phyloP scores from a whole-genome alignment of 805 yeast species.

The Scheffersomyces ergatensis region DNA sequence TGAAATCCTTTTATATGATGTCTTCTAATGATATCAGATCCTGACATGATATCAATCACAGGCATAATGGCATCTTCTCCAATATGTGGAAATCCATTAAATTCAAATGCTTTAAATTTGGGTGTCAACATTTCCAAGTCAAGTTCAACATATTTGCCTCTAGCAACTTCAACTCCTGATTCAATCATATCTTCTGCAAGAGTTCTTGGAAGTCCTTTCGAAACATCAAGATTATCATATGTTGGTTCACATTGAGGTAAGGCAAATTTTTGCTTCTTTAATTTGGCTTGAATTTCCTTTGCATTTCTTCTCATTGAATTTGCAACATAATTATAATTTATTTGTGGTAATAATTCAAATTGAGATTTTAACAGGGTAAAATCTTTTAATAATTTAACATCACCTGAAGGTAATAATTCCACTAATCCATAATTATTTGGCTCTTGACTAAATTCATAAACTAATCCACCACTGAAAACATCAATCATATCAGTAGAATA shows the following conservation, averaged over 20 bases:
- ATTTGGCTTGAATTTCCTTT: conserved; percentile 15
- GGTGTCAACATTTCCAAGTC: conserved; percentile 41
- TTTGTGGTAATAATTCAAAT: conserved; percentile 32
- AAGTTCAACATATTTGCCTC: conserved; percentile 51
- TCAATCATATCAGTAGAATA: conserved; percentile 71
- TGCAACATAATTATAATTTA: conserved; percentile 18
- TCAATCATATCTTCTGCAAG: conserved; percentile 43
- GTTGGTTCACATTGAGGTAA: conserved; percentile 28
- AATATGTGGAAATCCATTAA: conserved; percentile 2
- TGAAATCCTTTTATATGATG: conserved; percentile 19
- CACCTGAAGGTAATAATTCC: conserved; percentile 39
- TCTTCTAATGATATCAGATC: conserved; percentile 12
- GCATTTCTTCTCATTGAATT: conserved; percentile 23
- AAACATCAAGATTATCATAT: conserved; percentile 36
- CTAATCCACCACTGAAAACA: conserved; percentile 82
- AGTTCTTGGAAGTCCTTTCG: conserved; percentile 44
- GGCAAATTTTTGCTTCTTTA: conserved; percentile 14
- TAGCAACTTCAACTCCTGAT: conserved; percentile 44
- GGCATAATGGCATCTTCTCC: conserved; percentile 4
- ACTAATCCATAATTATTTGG: conserved; percentile 79
- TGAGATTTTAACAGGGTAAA: conserved; percentile 43
- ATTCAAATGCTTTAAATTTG: conserved; percentile 38
- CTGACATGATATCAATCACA: conserved; percentile 5
- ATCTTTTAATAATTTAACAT: conserved; percentile 43
- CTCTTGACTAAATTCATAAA: conserved; percentile 78